These are phyloP conservation scores for Fusarium sp. DNA, from an alignment of 2,329 filamentous ascomycete genomes.

Conservation along the genomic window DNA sequence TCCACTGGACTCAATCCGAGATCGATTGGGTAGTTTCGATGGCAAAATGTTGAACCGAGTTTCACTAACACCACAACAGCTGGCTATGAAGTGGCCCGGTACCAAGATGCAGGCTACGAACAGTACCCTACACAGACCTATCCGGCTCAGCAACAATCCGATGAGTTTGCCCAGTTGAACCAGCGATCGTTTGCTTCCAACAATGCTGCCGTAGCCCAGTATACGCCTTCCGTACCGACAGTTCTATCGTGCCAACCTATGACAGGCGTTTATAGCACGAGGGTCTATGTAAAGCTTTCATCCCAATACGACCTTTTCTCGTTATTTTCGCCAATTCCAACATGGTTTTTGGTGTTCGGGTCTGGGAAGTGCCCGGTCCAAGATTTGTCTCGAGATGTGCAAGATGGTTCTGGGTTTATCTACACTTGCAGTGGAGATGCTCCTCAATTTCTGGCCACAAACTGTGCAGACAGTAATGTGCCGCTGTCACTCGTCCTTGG, in stretches of 20 bases:
- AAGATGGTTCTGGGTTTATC: constrained; percentile 69
- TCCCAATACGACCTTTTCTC: constrained; percentile 77
- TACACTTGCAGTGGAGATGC: constrained; percentile 80
- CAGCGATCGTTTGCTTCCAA: constrained; percentile 69
- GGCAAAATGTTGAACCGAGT: not conserved
- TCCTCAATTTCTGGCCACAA: constrained; percentile 68
- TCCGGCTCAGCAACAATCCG: constrained; percentile 59
- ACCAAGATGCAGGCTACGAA: constrained; percentile 67
- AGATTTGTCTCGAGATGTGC: constrained; percentile 70
- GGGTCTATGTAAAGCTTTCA: constrained; percentile 78
- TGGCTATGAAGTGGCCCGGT: constrained; percentile 71
- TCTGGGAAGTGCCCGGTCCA: constrained; percentile 72
- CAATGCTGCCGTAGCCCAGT: constrained; percentile 71
- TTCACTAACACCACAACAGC: constrained; percentile 34
- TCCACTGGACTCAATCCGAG: not conserved
- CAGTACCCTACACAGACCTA: constrained; percentile 63
- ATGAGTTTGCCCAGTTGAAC: constrained; percentile 64
- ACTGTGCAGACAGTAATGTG: constrained; percentile 61
- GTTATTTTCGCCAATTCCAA: constrained; percentile 64
- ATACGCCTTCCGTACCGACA: constrained; percentile 69
- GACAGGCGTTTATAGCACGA: constrained; percentile 75
- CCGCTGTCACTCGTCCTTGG: constrained; percentile 66
- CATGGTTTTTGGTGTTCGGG: constrained; percentile 81
- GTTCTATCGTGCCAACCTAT: constrained; percentile 78
- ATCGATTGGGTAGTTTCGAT: not conserved